Percentiles rank a stretch among this genome's conserved stretches.
These are phyloP conservation scores for Peribolospora baueri DNA, from an alignment of 768 basidiomycete species.

Conservation along the genomic window DNA sequence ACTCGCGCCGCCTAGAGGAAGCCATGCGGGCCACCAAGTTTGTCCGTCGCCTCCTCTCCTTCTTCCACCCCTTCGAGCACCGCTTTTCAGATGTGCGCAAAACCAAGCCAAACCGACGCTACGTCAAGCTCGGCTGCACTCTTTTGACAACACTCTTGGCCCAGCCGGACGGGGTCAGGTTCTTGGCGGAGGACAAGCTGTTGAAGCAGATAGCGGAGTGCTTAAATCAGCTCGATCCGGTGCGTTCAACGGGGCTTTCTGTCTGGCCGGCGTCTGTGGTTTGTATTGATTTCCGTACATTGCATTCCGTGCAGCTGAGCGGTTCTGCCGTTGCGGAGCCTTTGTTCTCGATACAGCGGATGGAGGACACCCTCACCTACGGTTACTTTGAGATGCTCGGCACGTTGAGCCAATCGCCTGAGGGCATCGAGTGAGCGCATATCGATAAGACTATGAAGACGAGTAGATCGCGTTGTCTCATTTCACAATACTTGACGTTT, in stretches of 20 bases:
- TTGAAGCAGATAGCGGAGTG: conserved; percentile 57
- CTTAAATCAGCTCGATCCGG: conserved; percentile 80
- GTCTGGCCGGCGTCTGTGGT: not conserved
- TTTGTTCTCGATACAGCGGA: conserved; percentile 51
- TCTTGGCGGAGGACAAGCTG: conserved; percentile 66
- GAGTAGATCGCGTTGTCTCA: not conserved
- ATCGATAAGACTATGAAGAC: not conserved
- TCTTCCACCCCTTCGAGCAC: conserved; percentile 68
- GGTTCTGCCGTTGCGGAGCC: conserved; percentile 11
- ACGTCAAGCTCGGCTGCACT: conserved; percentile 64
- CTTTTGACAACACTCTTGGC: conserved; percentile 59
- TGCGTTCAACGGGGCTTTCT: conserved; percentile 20
- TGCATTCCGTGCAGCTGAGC: conserved; percentile 6
- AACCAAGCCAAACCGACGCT: conserved; percentile 55
- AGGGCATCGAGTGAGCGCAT: conserved; percentile 57
- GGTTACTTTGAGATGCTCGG: conserved; percentile 95
- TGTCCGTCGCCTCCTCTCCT: conserved; percentile 67
- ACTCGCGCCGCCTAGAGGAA: conserved; percentile 79
- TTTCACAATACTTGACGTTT: too few relatives aligned
- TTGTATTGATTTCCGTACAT: too few relatives aligned
- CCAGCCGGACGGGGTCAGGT: conserved; percentile 58
- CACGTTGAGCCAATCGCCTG: conserved; percentile 58
- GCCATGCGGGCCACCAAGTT: conserved; percentile 74
- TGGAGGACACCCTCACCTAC: conserved; percentile 58
- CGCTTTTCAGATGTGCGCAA: conserved; percentile 62